Evolutionary conservation across 1,284 basidiomycete genomes (phyloP).

Genomic region (Agroathelia rolfsii): DNA sequence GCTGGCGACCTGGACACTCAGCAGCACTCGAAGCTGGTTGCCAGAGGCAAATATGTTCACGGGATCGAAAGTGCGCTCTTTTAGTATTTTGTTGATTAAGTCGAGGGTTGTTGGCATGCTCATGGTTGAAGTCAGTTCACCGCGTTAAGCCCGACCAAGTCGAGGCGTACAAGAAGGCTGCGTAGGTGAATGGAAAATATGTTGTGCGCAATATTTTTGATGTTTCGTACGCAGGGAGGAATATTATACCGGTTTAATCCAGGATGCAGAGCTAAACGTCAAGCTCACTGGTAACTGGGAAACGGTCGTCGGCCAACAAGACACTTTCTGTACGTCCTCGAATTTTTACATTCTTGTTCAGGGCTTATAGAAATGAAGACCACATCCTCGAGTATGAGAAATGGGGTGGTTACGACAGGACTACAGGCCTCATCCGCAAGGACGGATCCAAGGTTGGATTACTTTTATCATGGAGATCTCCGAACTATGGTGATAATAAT

Average conservation of each 20-base stretch:
- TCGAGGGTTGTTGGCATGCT: slow-evolving; percentile 7
- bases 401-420: slow-evolving; percentile 75
- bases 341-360: slow-evolving; percentile 6
- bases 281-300: slow-evolving; percentile 92
- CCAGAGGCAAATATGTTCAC: slow-evolving; percentile 81
- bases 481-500: slow-evolving; percentile 2
- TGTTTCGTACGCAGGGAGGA: slow-evolving; percentile 48
- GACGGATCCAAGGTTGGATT: slow-evolving; percentile 23
- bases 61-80: slow-evolving; percentile 70
- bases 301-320: slow-evolving; percentile 76
- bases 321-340: slow-evolving; percentile 54
- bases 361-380: slow-evolving; percentile 23
- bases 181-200: slow-evolving; percentile 41
- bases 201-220: slow-evolving; percentile 8
- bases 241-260: slow-evolving; percentile 73
- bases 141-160: slow-evolving; percentile 70
- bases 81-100: slow-evolving; percentile 3
- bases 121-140: slow-evolving; percentile 56
- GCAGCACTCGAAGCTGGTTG: slow-evolving; percentile 80
- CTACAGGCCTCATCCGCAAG: slow-evolving; percentile 45
- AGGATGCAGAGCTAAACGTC: slow-evolving; percentile 63
- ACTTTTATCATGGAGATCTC: slow-evolving; percentile 3
- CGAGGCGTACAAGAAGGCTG: slow-evolving; percentile 78
- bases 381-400: slow-evolving; percentile 88
- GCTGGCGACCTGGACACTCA: slow-evolving; percentile 67